Base-by-base conservation (phyloP, 2,329 filamentous ascomycete genomes). In the Helotiales sp. region DNA sequence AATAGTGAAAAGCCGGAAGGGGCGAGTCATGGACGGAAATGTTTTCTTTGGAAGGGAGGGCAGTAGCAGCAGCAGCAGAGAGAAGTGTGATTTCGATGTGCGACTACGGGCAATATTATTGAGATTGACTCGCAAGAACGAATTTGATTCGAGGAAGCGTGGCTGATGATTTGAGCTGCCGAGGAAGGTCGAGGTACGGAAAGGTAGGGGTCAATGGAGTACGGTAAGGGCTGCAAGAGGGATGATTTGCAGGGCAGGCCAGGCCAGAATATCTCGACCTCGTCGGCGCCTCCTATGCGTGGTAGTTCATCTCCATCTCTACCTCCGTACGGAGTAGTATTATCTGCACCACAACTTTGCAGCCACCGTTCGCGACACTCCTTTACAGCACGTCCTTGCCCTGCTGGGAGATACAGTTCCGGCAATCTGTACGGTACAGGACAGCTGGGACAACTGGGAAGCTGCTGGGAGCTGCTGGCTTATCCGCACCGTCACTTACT, bases 221-320 rank as follows among this genome's bases (percentile, higher is more conserved):
- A n/a, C n/a, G n/a, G n/a, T n/a, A n/a, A n/a, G n/a, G n/a, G n/a
- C n/a, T n/a, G n/a, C n/a, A n/a, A n/a, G n/a, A 7, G n/a, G 34
- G 19, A 38, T 25, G 31, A 57, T 19, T 54, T 48, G 55, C 55
- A 57, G 46, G 55, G 55, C 55, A 53, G 50, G 49, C 49, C 54
- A 56, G n/a, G n/a, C n/a, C n/a, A n/a, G n/a, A n/a, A 56, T 56
- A 46, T 46, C 46, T 29, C 25, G 24, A 19, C 22, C 22, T 13
- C 22, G 12, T 25, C 40, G 40, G 22, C 22, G 9, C 9, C 40
- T n/a, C 40, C 40, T 44, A 44, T 44, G 40, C 40, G 40, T 25
- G 40, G 27, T 24, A 27, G 19, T 44, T 25, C 40, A 15, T 44
- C 40, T 44, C 19, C 40, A 5, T n/a, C n/a, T n/a, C n/a, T n/a